Conservation (phyloP, 495 filamentous ascomycete genomes). For the Cairneyella variabilis region DNA sequence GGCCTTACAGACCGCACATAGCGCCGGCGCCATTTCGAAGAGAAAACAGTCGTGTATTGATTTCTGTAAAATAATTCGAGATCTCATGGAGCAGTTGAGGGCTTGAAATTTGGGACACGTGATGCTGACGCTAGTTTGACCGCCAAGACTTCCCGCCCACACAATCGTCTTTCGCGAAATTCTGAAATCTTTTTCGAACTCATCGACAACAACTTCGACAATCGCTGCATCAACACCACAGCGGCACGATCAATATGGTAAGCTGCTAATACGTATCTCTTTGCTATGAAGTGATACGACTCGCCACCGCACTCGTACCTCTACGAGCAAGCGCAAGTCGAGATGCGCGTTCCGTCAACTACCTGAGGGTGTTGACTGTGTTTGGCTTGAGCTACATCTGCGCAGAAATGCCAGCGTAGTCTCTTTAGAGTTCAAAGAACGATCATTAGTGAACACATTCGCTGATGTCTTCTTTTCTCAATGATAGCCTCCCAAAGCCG, state of each 20-base stretch:
- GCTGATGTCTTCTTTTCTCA: constrained; percentile 99
- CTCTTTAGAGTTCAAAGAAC: constrained; percentile 94
- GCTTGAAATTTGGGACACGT: constrained; percentile 6
- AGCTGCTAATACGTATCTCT: constrained; percentile 20
- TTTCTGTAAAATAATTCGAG: no score
- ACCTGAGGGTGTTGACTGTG: constrained; percentile 58
- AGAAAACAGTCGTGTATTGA: no score
- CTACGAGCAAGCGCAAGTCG: constrained; percentile 35
- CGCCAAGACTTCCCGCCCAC: constrained; percentile 11
- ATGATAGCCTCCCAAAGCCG: constrained; percentile 99
- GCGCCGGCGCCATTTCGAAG: constrained; percentile 47
- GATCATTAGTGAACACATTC: constrained; percentile 71
- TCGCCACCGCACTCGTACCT: constrained; percentile 29
- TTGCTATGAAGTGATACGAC: constrained; percentile 20
- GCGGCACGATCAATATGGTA: constrained; percentile 32
- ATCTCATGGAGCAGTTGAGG: background rate
- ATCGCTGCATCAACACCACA: constrained; percentile 23
- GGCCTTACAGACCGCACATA: constrained; percentile 71
- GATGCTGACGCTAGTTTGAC: no score
- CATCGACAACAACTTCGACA: constrained; percentile 28
- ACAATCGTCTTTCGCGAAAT: constrained; percentile 9
- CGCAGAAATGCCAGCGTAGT: constrained; percentile 59
- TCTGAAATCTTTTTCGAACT: constrained; percentile 20
- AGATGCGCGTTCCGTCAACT: constrained; percentile 46
- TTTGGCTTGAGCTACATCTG: constrained; percentile 77